These are phyloP conservation scores for Hyphopichia pseudoburtonii DNA, from an alignment of 1,139 yeast genomes.

Conservation along the genomic window DNA sequence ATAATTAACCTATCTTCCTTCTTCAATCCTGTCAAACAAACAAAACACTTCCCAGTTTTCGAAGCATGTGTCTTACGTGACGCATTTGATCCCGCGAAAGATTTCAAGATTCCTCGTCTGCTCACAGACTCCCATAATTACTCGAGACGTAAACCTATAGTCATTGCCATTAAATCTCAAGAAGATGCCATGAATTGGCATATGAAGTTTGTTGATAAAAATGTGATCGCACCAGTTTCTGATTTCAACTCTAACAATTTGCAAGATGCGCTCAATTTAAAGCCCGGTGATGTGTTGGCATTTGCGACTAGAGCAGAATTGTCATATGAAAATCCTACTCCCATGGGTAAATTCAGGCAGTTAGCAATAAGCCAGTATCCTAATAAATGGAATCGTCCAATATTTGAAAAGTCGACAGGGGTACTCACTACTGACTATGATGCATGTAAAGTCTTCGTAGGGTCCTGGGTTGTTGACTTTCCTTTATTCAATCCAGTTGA, in stretches of 20 bases:
- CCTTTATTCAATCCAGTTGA: slow-evolving; percentile 85
- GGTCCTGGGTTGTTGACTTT: slow-evolving; percentile 85
- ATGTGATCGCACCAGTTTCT: slow-evolving; percentile 18
- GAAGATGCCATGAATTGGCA: slow-evolving; percentile 46
- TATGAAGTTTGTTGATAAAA: slow-evolving; percentile 28
- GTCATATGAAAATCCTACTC: slow-evolving; percentile 92
- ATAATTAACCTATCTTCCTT: slow-evolving; percentile 49
- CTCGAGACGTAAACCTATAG: slow-evolving; percentile 58
- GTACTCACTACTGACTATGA: slow-evolving; percentile 16
- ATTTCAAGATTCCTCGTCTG: slow-evolving; percentile 26
- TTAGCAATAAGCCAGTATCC: slow-evolving; percentile 60
- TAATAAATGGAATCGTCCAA: slow-evolving; percentile 47
- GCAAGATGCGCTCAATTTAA: slow-evolving; percentile 34
- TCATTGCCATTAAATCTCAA: slow-evolving; percentile 47
- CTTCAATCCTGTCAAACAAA: slow-evolving; percentile 32
- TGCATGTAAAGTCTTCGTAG: slow-evolving; percentile 49
- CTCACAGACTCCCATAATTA: slow-evolving; percentile 48
- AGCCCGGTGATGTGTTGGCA: slow-evolving; percentile 74
- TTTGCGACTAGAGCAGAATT: slow-evolving; percentile 65
- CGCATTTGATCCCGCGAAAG: slow-evolving; percentile 35
- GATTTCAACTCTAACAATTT: slow-evolving; percentile 23
- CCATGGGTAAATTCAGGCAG: slow-evolving; percentile 84
- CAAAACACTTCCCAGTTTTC: slow-evolving; percentile 56
- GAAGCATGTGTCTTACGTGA: slow-evolving; percentile 68
- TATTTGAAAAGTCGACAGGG: slow-evolving; percentile 19